Evolutionary conservation across 1,139 yeast genomes (phyloP).

Genomic region (Taphrina deformans): DNA sequence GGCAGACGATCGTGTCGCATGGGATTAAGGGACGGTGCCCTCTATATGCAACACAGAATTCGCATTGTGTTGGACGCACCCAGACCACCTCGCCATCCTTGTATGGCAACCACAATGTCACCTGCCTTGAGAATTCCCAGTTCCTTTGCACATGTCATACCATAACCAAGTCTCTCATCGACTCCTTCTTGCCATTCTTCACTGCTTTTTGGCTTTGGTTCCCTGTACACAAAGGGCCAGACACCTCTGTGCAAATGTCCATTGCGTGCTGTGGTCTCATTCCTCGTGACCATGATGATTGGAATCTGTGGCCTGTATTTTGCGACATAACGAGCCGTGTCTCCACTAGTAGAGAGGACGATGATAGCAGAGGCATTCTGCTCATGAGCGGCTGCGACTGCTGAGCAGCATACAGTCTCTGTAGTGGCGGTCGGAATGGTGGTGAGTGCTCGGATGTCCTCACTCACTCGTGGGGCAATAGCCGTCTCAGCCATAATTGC

Average conservation of each 20-base stretch:
- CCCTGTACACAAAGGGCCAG: slow-evolving; percentile 85
- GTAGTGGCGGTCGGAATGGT: slow-evolving; percentile 87
- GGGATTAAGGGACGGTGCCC: neutral
- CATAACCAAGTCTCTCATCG: slow-evolving; percentile 91
- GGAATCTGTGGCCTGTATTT: slow-evolving; percentile 98
- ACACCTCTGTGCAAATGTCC: slow-evolving; percentile 98
- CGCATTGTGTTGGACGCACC: slow-evolving; percentile 99
- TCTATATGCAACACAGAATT: slow-evolving; percentile 42
- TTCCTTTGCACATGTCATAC: slow-evolving; percentile 83
- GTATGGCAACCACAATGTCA: slow-evolving; percentile 89
- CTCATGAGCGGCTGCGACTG: slow-evolving; percentile 94
- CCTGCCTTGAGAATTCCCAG: slow-evolving; percentile 84
- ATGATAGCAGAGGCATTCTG: slow-evolving; percentile 96
- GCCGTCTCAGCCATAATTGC: slow-evolving; percentile 96
- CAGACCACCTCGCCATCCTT: slow-evolving; percentile 98
- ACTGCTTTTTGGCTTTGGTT: slow-evolving; percentile 54
- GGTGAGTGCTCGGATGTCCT: slow-evolving; percentile 74
- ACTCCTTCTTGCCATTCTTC: slow-evolving; percentile 94
- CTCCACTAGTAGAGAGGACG: slow-evolving; percentile 85
- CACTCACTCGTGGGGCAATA: slow-evolving; percentile 79
- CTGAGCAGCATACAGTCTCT: slow-evolving; percentile 96
- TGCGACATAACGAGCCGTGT: slow-evolving; percentile 91
- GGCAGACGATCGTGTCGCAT: no score
- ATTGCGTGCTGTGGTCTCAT: slow-evolving; percentile 87
- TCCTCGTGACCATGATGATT: slow-evolving; percentile 96